These are phyloP conservation scores for Sextonia rubra DNA, from an alignment of 164 flowering plant species.

Conservation along the genomic window DNA sequence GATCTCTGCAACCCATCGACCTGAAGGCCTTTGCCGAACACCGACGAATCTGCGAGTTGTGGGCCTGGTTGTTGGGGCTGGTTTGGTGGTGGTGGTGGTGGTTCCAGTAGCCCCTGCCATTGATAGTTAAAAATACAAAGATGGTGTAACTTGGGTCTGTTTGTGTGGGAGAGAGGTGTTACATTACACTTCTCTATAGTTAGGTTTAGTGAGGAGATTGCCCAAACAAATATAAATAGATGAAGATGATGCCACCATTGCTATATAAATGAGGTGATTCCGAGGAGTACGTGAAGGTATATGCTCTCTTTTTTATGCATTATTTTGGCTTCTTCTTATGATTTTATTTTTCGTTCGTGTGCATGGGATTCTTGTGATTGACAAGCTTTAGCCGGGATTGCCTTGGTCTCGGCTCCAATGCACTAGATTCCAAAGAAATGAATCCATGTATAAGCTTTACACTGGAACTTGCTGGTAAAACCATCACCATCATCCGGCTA, in stretches of 20 bases:
- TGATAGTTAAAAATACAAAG: not conserved
- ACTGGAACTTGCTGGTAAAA: not conserved
- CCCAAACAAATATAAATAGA: no score
- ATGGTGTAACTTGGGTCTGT: not conserved
- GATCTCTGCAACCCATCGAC: conserved; percentile 84
- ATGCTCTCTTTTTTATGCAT: conserved; percentile 4
- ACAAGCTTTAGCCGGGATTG: not conserved
- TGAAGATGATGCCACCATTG: not conserved
- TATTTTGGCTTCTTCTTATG: conserved; percentile 14
- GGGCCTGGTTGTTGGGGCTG: conserved; percentile 18
- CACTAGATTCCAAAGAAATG: not conserved
- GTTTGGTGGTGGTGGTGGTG: conserved; percentile 1
- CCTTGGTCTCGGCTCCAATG: not conserved
- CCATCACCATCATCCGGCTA: not conserved
- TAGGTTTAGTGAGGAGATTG: no score
- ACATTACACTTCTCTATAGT: no score
- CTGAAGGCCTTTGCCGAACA: conserved; percentile 72
- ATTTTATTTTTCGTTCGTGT: not conserved
- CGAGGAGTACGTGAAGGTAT: conserved; percentile 17
- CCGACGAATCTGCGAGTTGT: conserved; percentile 47
- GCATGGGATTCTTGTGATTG: not conserved
- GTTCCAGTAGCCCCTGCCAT: conserved; percentile 12
- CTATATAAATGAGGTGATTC: conserved; percentile 18
- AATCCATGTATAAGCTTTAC: not conserved
- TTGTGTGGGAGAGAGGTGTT: not conserved